phyloP scores from a whole-genome alignment of 768 basidiomycete genomes.

The Lactarius psammicola region DNA sequence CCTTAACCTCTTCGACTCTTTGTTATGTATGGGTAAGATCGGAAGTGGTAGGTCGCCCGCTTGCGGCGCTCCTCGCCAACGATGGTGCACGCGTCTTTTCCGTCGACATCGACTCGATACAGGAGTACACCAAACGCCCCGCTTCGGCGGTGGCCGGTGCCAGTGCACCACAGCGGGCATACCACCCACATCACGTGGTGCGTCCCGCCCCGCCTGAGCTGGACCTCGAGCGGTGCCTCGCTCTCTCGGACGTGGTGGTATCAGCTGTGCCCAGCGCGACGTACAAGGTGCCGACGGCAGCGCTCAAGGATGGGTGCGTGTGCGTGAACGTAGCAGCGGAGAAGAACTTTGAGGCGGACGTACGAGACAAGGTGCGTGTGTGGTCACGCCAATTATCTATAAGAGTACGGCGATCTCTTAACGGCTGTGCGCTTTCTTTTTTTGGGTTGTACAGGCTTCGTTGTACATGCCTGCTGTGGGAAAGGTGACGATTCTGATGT shows the following conservation, averaged over 20 bases:
- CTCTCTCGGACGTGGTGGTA: constrained; percentile 87
- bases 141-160: constrained; percentile 32
- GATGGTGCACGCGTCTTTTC: constrained; percentile 96
- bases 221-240: constrained; percentile 77
- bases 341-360: constrained; percentile 94
- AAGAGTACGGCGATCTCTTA: neutral
- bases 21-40: too few relatives aligned
- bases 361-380: constrained; percentile 79
- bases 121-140: constrained; percentile 96
- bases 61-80: constrained; percentile 94
- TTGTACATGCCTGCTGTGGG: constrained; percentile 96
- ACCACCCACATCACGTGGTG: constrained; percentile 82
- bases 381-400: neutral
- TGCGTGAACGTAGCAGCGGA: constrained; percentile 92
- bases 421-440: neutral
- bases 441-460: constrained; percentile 59
- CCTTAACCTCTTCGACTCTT: too few relatives aligned
- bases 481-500: constrained; percentile 95
- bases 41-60: constrained; percentile 94
- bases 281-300: constrained; percentile 88
- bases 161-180: constrained; percentile 46
- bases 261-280: constrained; percentile 83
- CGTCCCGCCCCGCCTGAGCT: constrained; percentile 53
- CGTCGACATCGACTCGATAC: constrained; percentile 92
- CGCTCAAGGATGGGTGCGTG: constrained; percentile 91